phyloP scores from a whole-genome alignment of 73 alveolate species.

The Tetrahymena thermophila region DNA sequence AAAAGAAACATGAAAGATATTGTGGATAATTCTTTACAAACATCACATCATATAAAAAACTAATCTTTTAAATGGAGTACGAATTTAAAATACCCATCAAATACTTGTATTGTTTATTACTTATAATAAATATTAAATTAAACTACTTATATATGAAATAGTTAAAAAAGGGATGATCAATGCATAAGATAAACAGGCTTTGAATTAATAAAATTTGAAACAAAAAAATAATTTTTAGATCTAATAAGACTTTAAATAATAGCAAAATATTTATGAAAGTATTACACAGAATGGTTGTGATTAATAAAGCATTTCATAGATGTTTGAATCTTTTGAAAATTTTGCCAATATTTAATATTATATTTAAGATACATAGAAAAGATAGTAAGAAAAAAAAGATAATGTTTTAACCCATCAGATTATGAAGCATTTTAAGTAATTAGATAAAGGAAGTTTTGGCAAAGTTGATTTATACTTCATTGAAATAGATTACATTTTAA shows the following conservation, averaged over 20 bases:
- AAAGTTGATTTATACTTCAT: neutral
- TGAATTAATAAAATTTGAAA: too few species aligned
- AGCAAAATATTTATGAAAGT: too few species aligned
- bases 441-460: neutral
- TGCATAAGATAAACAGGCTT: neutral
- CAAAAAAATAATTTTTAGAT: too few species aligned
- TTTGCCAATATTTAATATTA: neutral
- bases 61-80: neutral
- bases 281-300: neutral
- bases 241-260: neutral
- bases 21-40: too few species aligned
- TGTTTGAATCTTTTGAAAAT: neutral
- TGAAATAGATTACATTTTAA: neutral
- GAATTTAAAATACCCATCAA: neutral
- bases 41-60: too few species aligned
- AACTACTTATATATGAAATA: too few species aligned
- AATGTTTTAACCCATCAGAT: neutral
- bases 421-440: neutral
- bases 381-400: neutral
- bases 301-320: neutral
- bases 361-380: neutral
- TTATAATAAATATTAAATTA: too few species aligned
- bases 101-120: neutral
- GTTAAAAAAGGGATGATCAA: neutral
- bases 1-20: too few species aligned